Conservation (phyloP, 768 basidiomycete species). For the Leucocoprinus sp. region DNA sequence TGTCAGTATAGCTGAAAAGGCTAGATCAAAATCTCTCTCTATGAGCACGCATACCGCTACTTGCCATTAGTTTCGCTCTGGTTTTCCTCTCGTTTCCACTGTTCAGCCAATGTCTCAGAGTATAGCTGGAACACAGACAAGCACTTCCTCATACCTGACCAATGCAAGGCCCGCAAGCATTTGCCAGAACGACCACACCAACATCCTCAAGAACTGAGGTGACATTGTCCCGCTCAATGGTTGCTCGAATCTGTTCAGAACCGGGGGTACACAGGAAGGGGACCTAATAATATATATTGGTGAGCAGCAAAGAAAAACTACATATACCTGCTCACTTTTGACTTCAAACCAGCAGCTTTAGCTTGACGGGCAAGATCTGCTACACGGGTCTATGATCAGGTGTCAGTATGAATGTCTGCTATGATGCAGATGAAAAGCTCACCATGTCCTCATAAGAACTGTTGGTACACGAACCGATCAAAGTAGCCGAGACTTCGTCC, state of each 20-base stretch:
- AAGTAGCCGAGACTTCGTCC: constrained; percentile 80
- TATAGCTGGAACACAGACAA: background rate
- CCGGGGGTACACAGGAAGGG: constrained; percentile 87
- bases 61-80: constrained; percentile 86
- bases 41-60: background rate
- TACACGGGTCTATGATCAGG: constrained; percentile 63
- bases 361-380: constrained; percentile 90
- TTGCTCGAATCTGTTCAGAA: constrained; percentile 94
- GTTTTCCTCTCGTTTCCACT: constrained; percentile 93
- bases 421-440: background rate
- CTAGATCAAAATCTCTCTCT: background rate
- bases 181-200: constrained; percentile 92
- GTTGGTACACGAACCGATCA: constrained; percentile 99
- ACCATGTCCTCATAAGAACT: constrained; percentile 97
- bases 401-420: constrained; percentile 4
- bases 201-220: constrained; percentile 77
- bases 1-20: constrained; percentile 76
- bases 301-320: constrained; percentile 1
- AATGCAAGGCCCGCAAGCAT: constrained; percentile 98
- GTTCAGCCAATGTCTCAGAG: constrained; percentile 6
- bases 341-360: constrained; percentile 67
- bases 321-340: constrained; percentile 39
- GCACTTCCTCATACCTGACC: constrained; percentile 57
- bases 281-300: constrained; percentile 36
- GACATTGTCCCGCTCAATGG: constrained; percentile 90